Base-by-base conservation (phyloP, 106 monocot genomes). In the Platanthera guangdongensis region DNA sequence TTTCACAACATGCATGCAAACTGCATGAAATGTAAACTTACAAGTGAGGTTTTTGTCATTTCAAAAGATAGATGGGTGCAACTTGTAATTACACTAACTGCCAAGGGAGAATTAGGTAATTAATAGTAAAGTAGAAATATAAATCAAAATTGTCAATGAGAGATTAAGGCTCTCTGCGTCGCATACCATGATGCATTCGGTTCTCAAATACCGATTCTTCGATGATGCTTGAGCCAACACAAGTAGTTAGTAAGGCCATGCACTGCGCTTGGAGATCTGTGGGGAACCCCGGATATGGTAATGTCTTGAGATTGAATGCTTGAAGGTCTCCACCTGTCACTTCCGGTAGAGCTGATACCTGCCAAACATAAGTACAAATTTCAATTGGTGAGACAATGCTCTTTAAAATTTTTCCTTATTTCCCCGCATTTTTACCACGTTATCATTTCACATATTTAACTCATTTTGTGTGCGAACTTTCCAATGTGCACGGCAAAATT, bases 241-340 rank as follows among this genome's bases (percentile, higher is more conserved):
- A 84, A 6, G 87, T 88, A 3, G 87, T 79, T 5, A 87, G 76
- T 78, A 87, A 62, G 11, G 84, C 81, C 84, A 82, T 84, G 79
- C 81, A 84, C 81, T 87, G 87, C 62, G 87, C 81, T 53, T 87
- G 87, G 11, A 82, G 84, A 76, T 87, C 87, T 22, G 84, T 87
- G 18, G 87, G 81, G 67, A 87, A 87, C 15, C 84, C 87, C 16
- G 84, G 87, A 79, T 77, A 87, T 3, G 87, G 87, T 52, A 18
- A 78, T 79, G 87, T 87, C 54, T 51, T 84, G 10, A 87, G 47
- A 74, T 87, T 59, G 57, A 84, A 84, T 28, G 78, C 76, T 68
- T 48, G 81, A 60, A 87, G 84, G n/a, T 74, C 72, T 28, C 74
- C 81, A 48, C 78, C 71, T 60, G 50, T 46, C 70, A 46, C 59